Evolutionary conservation across 2,329 filamentous ascomycete genomes (phyloP), one percentile per base, ranked within the genome.

Genomic region (Alternaria angustiovoidea): DNA sequence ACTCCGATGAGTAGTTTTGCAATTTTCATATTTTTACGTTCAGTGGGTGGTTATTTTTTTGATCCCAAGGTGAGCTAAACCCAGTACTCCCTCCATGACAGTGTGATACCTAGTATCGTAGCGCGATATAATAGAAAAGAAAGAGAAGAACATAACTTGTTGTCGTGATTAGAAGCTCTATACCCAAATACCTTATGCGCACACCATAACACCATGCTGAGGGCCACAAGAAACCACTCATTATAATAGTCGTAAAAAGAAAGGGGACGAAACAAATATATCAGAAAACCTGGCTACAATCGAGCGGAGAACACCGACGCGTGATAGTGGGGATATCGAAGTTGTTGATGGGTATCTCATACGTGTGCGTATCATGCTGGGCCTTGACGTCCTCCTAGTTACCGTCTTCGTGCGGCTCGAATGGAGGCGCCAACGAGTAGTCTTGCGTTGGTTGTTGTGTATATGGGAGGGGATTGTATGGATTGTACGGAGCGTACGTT

Each of bases 71-170:
- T 36, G 46, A 22, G 12, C 14, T 22, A n/a, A 14, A 26, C 24
- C 24, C 24, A 26, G 6, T 26, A 26, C 24, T 48, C 46, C 22
- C 28, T 48, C 46, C 30, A n/a, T 48, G 46, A 48, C 30, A 48
- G 46, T 48, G 30, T 48, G 46, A 48, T 48, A 34, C 46, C 46
- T 22, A 48, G 46, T 48, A 48, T 28, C 46, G 30, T 48, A 48
- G 46, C 46, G 46, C 30, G 30, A 32, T 32, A 22, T n/a, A 16
- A 22, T 26, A 34, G 34, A 48, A 48, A n/a, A 36, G 34, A 48
- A 30, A 1, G 24, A 28, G 30, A 48, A 34, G 18, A 36, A 30
- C 12, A 34, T 1, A 22, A 26, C 28, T 34, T 34, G 46, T 36
- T 48, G 46, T 48, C 18, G 46, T 36, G 12, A 48, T 48, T 48